phyloP scores from a whole-genome alignment of 2,329 filamentous ascomycete genomes.

The Beauveria bassiana region DNA sequence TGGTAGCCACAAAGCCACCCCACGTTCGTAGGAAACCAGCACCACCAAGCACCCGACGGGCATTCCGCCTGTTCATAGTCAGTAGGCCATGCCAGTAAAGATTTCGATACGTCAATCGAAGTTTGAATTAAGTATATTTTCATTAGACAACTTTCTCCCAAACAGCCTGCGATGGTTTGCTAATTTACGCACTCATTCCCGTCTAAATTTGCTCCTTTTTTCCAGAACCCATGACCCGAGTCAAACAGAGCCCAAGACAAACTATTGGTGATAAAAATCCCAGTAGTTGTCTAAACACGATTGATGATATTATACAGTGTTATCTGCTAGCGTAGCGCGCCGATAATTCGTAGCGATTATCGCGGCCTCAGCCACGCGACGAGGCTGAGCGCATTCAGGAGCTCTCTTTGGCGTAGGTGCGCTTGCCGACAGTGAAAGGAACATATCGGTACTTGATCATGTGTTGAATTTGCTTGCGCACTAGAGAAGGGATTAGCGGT shows the following conservation, averaged over 20 bases:
- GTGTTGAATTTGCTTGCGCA: conserved; percentile 99
- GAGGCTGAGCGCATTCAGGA: conserved; percentile 22
- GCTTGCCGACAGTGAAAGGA: conserved; percentile 86
- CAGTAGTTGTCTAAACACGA: neutral
- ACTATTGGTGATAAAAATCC: neutral
- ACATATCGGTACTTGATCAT: conserved; percentile 99
- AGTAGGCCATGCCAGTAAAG: neutral
- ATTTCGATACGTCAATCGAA: neutral
- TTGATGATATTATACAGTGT: conserved; percentile 5
- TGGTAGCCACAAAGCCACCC: neutral
- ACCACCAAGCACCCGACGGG: neutral
- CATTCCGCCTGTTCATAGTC: neutral
- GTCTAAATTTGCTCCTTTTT: conserved; percentile 10
- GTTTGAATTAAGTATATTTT: conserved; percentile 11
- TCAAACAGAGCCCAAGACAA: neutral
- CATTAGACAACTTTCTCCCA: conserved; percentile 11
- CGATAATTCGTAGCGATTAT: neutral
- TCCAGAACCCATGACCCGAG: conserved; percentile 7
- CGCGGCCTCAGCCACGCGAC: neutral
- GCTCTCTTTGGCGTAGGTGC: conserved; percentile 64
- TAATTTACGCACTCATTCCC: neutral
- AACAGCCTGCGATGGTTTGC: neutral
- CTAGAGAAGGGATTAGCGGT: conserved; percentile 35
- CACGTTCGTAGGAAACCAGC: neutral
- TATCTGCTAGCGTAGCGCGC: neutral